phyloP scores from a whole-genome alignment of 2,329 filamentous ascomycete genomes.

The Aspergillus niger region DNA sequence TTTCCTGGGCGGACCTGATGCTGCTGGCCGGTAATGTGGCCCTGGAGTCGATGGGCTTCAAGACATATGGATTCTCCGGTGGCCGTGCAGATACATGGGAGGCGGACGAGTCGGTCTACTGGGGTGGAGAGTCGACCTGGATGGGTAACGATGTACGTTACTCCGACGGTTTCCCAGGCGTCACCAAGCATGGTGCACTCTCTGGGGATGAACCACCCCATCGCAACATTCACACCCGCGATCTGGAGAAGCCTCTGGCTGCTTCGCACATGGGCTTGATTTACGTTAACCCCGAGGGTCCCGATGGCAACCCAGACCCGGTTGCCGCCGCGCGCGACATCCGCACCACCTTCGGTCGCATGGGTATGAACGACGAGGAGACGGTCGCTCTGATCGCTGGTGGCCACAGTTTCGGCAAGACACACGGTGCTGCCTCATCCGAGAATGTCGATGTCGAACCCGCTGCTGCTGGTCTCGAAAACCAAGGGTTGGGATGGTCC shows the following conservation, averaged over 20 bases:
- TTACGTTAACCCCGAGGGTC: conserved; percentile 80
- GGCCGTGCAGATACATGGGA: conserved; percentile 74
- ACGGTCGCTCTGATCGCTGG: conserved; percentile 78
- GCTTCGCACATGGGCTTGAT: conserved; percentile 76
- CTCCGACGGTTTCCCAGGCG: conserved; percentile 15
- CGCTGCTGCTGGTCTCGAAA: conserved; percentile 62
- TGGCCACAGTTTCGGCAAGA: conserved; percentile 79
- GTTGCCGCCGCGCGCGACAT: conserved; percentile 71
- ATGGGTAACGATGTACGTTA: conserved; percentile 75
- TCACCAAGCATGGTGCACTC: conserved; percentile 33
- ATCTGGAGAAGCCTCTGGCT: conserved; percentile 68
- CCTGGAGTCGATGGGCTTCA: conserved; percentile 74
- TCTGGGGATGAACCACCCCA: conserved; percentile 8
- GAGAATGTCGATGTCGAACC: conserved; percentile 69
- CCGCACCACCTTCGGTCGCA: conserved; percentile 71
- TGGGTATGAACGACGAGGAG: conserved; percentile 84
- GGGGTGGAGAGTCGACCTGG: conserved; percentile 75
- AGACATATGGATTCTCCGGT: conserved; percentile 72
- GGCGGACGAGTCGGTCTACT: conserved; percentile 74
- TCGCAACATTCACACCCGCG: conserved; percentile 57
- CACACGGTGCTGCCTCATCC: conserved; percentile 69
- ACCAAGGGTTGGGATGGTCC: conserved; percentile 72
- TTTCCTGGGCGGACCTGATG: conserved; percentile 76
- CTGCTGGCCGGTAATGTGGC: conserved; percentile 75
- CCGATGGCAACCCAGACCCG: conserved; percentile 70